Evolutionary conservation across 805 yeast species (phyloP), one percentile per base, ranked within the genome.

Genomic region (Wickerhamiella australiensis): DNA sequence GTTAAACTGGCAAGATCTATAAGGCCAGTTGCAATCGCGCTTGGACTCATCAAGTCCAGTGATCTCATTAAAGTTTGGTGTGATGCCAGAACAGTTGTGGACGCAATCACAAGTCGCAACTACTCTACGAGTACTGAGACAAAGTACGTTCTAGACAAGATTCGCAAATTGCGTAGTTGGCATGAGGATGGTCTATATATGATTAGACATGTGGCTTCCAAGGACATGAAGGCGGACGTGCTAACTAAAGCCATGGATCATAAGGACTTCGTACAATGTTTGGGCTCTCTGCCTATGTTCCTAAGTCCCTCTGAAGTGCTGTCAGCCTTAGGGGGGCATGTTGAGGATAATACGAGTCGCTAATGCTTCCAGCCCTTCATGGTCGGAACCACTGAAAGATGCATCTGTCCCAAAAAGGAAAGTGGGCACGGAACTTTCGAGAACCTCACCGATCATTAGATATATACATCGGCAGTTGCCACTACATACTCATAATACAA

Each of bases 321-420:
- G 20, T 7, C 41, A 36, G 41, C 22, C 22, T 17, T 36, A 17
- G 41, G 41, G 41, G 41, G 41, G 41, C 7, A 22, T 36, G 41
- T 36, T 31, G 35, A 25, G 6, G 9, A 25, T 25, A 25, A 25
- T 25, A 25, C 27, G 6, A 25, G 9, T 25, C 9, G 27, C n/a
- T n/a, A n/a, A n/a, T n/a, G n/a, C n/a, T n/a, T n/a, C n/a, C n/a
- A n/a, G n/a, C n/a, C n/a, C n/a, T n/a, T n/a, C n/a, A n/a, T n/a
- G n/a, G n/a, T n/a, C n/a, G n/a, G n/a, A n/a, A n/a, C n/a, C n/a
- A n/a, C n/a, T n/a, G n/a, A n/a, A n/a, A n/a, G n/a, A n/a, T n/a
- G n/a, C n/a, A n/a, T n/a, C n/a, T n/a, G n/a, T n/a, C n/a, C n/a
- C n/a, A n/a, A n/a, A n/a, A n/a, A n/a, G n/a, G n/a, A n/a, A n/a